These are phyloP conservation scores for Claviceps pazoutovae DNA, from an alignment of 2,329 filamentous ascomycete genomes.

Conservation along the genomic window DNA sequence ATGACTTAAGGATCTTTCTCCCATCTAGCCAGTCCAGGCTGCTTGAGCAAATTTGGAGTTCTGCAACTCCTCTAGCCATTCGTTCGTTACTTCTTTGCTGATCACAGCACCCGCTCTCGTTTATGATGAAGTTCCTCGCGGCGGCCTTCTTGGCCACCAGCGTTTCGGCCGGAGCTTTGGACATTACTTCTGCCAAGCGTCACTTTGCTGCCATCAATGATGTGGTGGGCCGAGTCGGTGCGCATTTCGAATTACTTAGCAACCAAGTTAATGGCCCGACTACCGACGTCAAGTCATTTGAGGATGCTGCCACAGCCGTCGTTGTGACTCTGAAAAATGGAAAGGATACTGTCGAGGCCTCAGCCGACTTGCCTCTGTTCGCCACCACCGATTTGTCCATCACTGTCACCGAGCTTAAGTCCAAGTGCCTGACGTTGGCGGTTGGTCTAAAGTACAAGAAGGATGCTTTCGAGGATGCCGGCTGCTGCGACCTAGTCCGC, in stretches of 20 bases:
- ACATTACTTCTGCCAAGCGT: not conserved
- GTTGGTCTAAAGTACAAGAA: slow-evolving; percentile 2
- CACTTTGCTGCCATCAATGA: not conserved
- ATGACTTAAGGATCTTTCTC: not conserved
- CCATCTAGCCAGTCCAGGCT: not conserved
- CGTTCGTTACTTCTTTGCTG: not conserved
- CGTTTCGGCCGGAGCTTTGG: slow-evolving; percentile 1
- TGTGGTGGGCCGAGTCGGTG: not conserved
- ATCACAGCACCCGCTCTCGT: not conserved
- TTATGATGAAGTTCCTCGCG: slow-evolving; percentile 3
- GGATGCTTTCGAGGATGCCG: not conserved
- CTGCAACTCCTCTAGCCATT: slow-evolving; percentile 2
- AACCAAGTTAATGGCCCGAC: not conserved
- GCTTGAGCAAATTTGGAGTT: not conserved
- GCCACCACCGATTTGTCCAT: not conserved
- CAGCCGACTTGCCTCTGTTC: not conserved
- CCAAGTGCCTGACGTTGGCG: not conserved
- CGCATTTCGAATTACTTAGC: not conserved
- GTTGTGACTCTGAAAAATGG: slow-evolving; percentile 2
- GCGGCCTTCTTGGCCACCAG: slow-evolving; percentile 4
- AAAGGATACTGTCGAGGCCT: not conserved
- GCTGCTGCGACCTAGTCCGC: not conserved
- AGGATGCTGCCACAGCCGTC: not conserved
- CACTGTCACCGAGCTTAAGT: not conserved
- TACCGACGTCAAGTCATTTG: not conserved